Conservation (phyloP, 106 monocot species). For the Iris macrosiphon region DNA sequence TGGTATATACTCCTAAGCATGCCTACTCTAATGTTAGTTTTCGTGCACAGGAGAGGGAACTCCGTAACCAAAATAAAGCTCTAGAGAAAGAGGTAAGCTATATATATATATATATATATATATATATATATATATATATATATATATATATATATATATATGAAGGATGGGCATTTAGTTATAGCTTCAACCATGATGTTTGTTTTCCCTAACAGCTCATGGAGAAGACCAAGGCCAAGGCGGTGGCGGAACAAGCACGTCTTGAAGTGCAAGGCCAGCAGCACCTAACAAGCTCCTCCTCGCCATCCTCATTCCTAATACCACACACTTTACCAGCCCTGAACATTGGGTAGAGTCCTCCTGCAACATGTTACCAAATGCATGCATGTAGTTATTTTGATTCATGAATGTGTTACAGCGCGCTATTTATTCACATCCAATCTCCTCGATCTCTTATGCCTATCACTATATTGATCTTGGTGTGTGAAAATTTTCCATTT, state of each 20-base stretch:
- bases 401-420: neutral
- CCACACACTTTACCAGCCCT: conserved; percentile 14
- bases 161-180: no score
- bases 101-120: no score
- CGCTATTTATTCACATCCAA: no score
- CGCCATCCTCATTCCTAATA: conserved; percentile 18
- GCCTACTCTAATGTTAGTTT: no score
- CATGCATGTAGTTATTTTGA: neutral
- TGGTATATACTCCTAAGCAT: no score
- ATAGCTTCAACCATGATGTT: neutral
- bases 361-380: no score
- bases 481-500: neutral
- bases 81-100: conserved; percentile 37
- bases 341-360: conserved; percentile 27
- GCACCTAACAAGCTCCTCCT: conserved; percentile 20
- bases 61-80: conserved; percentile 40
- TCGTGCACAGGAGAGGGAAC: conserved; percentile 34
- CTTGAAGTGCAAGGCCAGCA: conserved; percentile 21
- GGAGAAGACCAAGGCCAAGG: conserved; percentile 29
- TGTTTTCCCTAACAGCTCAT: conserved; percentile 13
- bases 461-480: neutral
- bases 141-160: no score
- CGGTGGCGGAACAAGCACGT: conserved; percentile 13
- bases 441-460: neutral
- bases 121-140: no score